Base-by-base conservation (phyloP, 1,284 basidiomycete genomes). In the Cutaneotrichosporon dermatis region DNA sequence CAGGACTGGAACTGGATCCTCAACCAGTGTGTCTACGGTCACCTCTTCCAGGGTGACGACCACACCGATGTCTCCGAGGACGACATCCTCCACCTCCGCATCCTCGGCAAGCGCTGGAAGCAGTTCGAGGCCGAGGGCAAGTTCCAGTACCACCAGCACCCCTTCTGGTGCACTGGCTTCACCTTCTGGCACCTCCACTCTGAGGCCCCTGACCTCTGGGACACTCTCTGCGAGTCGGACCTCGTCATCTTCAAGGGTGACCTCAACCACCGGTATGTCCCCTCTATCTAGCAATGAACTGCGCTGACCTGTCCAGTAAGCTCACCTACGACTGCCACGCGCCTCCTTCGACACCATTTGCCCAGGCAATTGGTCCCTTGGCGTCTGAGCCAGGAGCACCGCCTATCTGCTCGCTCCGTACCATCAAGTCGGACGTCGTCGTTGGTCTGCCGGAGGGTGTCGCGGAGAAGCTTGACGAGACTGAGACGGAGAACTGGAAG, bases 191-290 rank as follows among this genome's bases (percentile, higher is more conserved):
- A 93, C 65, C 80, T 98, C 59, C 88, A 88, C 69, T 83, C 83
- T 54, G 92, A 93, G 77, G 90, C 91, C 0, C 92, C 92, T 3
- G 94, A 97, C 83, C 83, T 97, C 54, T 97, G 96, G 84, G 83
- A 96, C 57, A 87, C 96, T 76, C 86, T 98, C 51, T 88, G 89
- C 63, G 87, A 86, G 46, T 92, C 90, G 37, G 89, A 98, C 74
- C 84, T 97, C 46, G 94, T 97, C 72, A 85, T 90, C 80, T 98
- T 96, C 85, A 98, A 98, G 80, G 92, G 93, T 44, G 94, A 96
- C 73, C 80, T 97, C 49, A 97, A 97, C 78, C 89, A 91, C 78
- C 86, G 90, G 46, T 49, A 7, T 33, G 34, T 45, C 25, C 10
- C 4, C 6, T 7, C 3, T 25, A 36, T 49, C 34, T 5, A 11